Conservation (phyloP, 257 asterid genomes). For the Oldenlandia corymbosa region DNA sequence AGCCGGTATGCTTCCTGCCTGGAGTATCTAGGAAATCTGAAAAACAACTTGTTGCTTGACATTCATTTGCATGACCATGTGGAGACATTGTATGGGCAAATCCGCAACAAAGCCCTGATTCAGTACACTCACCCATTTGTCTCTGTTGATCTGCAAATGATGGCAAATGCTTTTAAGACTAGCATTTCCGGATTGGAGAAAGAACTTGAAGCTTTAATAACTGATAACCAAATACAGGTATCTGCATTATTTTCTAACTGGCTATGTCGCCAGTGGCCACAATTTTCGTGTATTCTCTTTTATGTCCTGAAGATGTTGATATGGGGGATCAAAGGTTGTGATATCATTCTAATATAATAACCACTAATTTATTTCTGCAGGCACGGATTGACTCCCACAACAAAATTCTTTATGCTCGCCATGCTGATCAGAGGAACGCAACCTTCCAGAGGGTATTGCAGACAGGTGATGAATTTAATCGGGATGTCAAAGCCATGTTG, state of each 20-base stretch:
- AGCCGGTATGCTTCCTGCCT: constrained; percentile 94
- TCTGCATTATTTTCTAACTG: neutral
- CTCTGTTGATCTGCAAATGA: constrained; percentile 85
- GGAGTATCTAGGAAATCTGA: constrained; percentile 81
- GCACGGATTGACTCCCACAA: constrained; percentile 96
- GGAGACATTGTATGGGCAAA: constrained; percentile 76
- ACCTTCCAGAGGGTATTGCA: constrained; percentile 87
- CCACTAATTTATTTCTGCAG: constrained; percentile 41
- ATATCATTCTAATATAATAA: neutral
- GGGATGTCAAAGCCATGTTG: constrained; percentile 77
- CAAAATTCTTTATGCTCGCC: constrained; percentile 90
- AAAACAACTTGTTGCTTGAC: constrained; percentile 78
- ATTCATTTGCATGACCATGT: constrained; percentile 93
- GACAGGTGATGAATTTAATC: constrained; percentile 71
- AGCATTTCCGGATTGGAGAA: constrained; percentile 69
- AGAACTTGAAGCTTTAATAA: constrained; percentile 87
- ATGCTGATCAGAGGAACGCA: constrained; percentile 91
- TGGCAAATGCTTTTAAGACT: constrained; percentile 95
- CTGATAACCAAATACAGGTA: constrained; percentile 91
- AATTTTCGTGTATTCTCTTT: neutral
- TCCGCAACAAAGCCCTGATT: constrained; percentile 93
- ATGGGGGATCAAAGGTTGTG: neutral
- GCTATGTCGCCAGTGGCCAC: too few relatives aligned
- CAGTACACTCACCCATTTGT: constrained; percentile 92
- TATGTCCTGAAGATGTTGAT: neutral